phyloP scores from a whole-genome alignment of 768 basidiomycete genomes.

The Mycena vulgaris region DNA sequence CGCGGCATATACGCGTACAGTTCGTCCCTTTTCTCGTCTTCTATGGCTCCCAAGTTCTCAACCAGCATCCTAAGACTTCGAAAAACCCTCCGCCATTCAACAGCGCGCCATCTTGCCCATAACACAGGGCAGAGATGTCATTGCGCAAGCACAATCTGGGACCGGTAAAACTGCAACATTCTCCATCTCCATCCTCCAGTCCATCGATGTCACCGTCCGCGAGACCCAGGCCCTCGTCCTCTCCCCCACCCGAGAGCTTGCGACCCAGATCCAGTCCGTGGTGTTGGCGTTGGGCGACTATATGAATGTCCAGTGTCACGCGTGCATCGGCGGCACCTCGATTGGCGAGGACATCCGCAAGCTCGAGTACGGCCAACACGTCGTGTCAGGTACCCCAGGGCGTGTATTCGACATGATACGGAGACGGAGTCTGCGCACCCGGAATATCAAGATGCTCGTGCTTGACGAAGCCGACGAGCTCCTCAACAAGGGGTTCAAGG shows the following conservation, averaged over 20 bases:
- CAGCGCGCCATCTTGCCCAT: slow-evolving; percentile 98
- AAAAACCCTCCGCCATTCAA: slow-evolving; percentile 99
- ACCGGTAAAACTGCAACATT: slow-evolving; percentile 99
- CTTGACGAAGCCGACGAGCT: slow-evolving; percentile 97
- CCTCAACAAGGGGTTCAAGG: slow-evolving; percentile 98
- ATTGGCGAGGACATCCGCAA: slow-evolving; percentile 98
- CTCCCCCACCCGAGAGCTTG: slow-evolving; percentile 98
- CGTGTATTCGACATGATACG: slow-evolving; percentile 99
- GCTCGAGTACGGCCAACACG: slow-evolving; percentile 97
- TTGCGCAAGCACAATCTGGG: slow-evolving; percentile 98
- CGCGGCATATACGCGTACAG: slow-evolving; percentile 99
- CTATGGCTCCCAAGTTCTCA: slow-evolving; percentile 9
- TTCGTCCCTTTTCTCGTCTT: slow-evolving; percentile 53
- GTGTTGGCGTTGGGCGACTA: slow-evolving; percentile 97
- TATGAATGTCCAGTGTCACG: slow-evolving; percentile 99
- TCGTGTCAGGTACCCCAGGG: slow-evolving; percentile 97
- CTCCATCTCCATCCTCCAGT: slow-evolving; percentile 97
- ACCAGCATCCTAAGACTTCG: slow-evolving; percentile 73
- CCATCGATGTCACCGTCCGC: slow-evolving; percentile 94
- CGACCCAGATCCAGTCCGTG: slow-evolving; percentile 99
- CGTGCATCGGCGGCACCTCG: slow-evolving; percentile 97
- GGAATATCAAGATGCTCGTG: slow-evolving; percentile 98
- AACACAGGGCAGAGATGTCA: slow-evolving; percentile 95
- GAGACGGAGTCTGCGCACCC: slow-evolving; percentile 90
- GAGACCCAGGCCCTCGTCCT: slow-evolving; percentile 97